phyloP scores from a whole-genome alignment of 176 grass and related monocot species.

The Thalia dealbata region DNA sequence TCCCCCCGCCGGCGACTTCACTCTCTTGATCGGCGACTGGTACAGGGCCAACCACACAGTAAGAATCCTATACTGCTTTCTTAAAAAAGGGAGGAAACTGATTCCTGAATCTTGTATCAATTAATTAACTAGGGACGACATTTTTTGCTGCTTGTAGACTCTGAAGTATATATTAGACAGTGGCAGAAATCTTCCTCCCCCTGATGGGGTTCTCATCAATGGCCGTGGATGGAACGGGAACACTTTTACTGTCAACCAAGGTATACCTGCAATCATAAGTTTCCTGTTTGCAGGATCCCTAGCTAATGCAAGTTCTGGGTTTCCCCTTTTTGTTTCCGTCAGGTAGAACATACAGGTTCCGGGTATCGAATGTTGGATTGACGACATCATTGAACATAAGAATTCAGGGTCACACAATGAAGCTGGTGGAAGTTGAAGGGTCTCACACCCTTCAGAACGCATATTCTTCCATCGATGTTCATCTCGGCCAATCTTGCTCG shows the following conservation, averaged over 20 bases:
- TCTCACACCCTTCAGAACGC: conserved; percentile 70
- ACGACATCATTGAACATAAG: conserved; percentile 76
- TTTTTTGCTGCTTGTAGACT: conserved; percentile 22
- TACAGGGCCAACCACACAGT: conserved; percentile 86
- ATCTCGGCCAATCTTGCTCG: conserved; percentile 81
- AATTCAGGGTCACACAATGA: conserved; percentile 76
- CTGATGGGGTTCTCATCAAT: conserved; percentile 87
- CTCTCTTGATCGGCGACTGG: conserved; percentile 73
- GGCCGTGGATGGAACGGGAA: conserved; percentile 60
- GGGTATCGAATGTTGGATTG: conserved; percentile 77
- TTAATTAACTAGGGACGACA: background rate
- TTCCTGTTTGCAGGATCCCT: too few species aligned
- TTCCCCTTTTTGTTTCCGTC: background rate
- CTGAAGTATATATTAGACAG: conserved; percentile 58
- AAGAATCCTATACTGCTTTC: conserved; percentile 1
- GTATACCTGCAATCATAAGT: conserved; percentile 28
- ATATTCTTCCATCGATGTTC: conserved; percentile 63
- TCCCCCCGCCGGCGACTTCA: conserved; percentile 68
- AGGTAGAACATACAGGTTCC: conserved; percentile 85
- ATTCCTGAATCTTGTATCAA: too few species aligned
- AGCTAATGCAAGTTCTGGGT: background rate
- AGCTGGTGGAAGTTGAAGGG: conserved; percentile 87
- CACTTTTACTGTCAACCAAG: conserved; percentile 68
- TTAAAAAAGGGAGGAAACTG: too few species aligned
- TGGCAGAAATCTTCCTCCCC: conserved; percentile 54